Percentiles rank a stretch among this genome's conserved stretches.
Evolutionary conservation across 306 rosid species (phyloP).

Genomic region (Mucuna pruriens): DNA sequence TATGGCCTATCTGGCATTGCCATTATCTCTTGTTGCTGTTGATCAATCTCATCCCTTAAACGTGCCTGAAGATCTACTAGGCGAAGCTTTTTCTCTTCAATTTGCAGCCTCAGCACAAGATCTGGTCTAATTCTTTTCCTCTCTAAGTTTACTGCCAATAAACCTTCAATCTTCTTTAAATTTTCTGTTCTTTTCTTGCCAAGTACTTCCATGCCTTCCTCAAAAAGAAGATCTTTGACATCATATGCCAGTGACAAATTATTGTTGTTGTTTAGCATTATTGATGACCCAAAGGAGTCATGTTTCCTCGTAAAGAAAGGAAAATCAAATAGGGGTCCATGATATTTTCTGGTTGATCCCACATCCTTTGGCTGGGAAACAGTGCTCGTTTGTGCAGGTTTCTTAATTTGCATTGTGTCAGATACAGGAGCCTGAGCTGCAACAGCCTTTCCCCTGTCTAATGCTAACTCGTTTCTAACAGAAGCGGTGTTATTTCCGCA

Average conservation of each 20-base stretch:
- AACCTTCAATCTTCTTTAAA: conserved; percentile 88
- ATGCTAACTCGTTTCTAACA: conserved; percentile 60
- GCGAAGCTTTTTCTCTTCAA: conserved; percentile 94
- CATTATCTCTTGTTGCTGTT: conserved; percentile 98
- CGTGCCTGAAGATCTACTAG: conserved; percentile 89
- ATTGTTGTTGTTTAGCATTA: conserved; percentile 70
- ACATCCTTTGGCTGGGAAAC: conserved; percentile 74
- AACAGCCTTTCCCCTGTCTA: conserved; percentile 84
- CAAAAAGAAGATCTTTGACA: conserved; percentile 87
- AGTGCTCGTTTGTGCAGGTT: conserved; percentile 66
- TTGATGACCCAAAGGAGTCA: conserved; percentile 89
- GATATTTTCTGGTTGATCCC: conserved; percentile 79
- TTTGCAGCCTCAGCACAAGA: conserved; percentile 90
- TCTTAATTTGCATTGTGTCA: conserved; percentile 67
- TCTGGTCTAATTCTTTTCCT: conserved; percentile 96
- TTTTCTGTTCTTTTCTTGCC: conserved; percentile 82
- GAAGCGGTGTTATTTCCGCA: conserved; percentile 56
- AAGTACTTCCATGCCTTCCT: conserved; percentile 87
- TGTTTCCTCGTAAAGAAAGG: conserved; percentile 95
- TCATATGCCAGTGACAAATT: conserved; percentile 89
- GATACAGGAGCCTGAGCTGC: conserved; percentile 71
- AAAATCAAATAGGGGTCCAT: conserved; percentile 97
- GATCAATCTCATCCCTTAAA: conserved; percentile 94
- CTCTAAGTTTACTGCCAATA: conserved; percentile 81
- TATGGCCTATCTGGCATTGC: conserved; percentile 99